phyloP scores from a whole-genome alignment of 2,329 filamentous ascomycete species.

The Trichoderma polysporum region DNA sequence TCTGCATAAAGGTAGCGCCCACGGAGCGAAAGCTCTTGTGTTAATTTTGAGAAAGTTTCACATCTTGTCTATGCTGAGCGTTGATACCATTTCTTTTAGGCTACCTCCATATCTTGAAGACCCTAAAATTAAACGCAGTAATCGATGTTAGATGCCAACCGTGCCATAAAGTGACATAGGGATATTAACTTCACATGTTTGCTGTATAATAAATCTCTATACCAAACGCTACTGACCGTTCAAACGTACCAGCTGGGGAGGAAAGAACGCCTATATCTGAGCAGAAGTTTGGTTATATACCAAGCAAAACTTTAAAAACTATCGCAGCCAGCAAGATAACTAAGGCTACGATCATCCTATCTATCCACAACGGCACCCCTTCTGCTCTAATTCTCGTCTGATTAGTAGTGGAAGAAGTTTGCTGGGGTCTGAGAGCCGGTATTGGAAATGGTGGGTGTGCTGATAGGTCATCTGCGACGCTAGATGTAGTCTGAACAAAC shows the following conservation, averaged over 20 bases:
- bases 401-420: background rate
- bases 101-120: background rate
- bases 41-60: background rate
- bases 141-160: background rate
- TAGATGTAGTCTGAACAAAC: conserved; percentile 44
- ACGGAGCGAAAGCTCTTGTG: no score
- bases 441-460: background rate
- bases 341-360: conserved; percentile 74
- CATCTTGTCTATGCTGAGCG: no score
- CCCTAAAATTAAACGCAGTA: background rate
- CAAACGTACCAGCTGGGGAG: background rate
- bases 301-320: conserved; percentile 57
- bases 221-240: background rate
- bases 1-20: background rate
- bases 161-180: background rate
- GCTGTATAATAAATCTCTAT: background rate
- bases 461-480: background rate
- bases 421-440: background rate
- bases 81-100: background rate
- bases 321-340: conserved; percentile 69
- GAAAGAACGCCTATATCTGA: background rate
- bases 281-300: conserved; percentile 24
- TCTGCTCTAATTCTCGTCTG: background rate
- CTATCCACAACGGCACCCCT: conserved; percentile 69
- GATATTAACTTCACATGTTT: background rate